These are phyloP conservation scores for Chrysanthemum lavandulifolium DNA, from an alignment of 129 eudicot genomes.

Conservation along the genomic window DNA sequence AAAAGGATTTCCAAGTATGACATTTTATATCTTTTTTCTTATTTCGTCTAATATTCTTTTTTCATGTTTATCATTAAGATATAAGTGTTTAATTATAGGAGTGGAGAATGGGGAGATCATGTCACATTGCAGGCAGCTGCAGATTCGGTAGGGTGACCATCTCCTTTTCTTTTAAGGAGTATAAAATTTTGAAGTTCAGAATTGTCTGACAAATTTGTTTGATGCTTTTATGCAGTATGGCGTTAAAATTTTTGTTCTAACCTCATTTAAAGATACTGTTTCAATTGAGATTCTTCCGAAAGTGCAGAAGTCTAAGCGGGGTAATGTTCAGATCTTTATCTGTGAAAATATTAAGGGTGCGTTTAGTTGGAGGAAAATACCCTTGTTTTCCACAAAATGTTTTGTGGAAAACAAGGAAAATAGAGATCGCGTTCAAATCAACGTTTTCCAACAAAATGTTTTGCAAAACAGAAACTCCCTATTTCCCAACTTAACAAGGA, in stretches of 20 bases:
- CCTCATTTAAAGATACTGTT: slow-evolving; percentile 76
- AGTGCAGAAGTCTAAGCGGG: slow-evolving; percentile 68
- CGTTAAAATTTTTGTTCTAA: slow-evolving; percentile 60
- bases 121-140: slow-evolving; percentile 90
- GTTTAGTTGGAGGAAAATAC: too few species aligned
- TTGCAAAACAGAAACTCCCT: too few species aligned
- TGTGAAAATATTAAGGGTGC: too few species aligned
- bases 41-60: neutral
- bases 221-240: slow-evolving; percentile 62
- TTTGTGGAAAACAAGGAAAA: too few species aligned
- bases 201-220: slow-evolving; percentile 6
- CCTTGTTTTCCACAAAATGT: too few species aligned
- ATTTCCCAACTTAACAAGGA: too few species aligned
- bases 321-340: slow-evolving; percentile 37
- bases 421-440: too few species aligned
- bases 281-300: slow-evolving; percentile 79
- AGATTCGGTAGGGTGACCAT: slow-evolving; percentile 54
- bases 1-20: slow-evolving; percentile 69
- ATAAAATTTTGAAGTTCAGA: neutral
- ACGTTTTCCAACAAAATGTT: too few species aligned
- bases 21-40: slow-evolving; percentile 5
- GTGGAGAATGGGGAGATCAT: slow-evolving; percentile 94
- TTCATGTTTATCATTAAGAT: neutral
- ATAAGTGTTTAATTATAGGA: slow-evolving; percentile 37
- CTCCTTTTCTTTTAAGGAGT: neutral